A percentile compares a stretch with the other conserved stretches of the same genome.
Conservation (phyloP, 1,139 yeast genomes). For the Candida buenavistaensis region DNA sequence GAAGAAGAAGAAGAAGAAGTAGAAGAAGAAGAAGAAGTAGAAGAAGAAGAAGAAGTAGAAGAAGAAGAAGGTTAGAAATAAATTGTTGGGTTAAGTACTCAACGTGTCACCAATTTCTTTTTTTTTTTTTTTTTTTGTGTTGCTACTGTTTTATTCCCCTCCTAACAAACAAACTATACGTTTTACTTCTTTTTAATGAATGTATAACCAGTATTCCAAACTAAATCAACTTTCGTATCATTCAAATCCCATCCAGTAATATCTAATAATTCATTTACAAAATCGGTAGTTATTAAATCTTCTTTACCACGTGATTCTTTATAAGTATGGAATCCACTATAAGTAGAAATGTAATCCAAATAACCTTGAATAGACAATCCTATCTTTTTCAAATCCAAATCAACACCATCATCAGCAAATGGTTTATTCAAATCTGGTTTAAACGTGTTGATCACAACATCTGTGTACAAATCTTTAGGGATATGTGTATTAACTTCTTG, state of each 20-base stretch:
- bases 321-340: slow-evolving; percentile 39
- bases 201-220: slow-evolving; percentile 44
- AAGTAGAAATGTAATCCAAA: slow-evolving; percentile 35
- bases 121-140: background rate
- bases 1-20: too few relatives aligned
- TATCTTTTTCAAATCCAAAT: slow-evolving; percentile 26
- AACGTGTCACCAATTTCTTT: too few relatives aligned
- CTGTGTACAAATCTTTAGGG: slow-evolving; percentile 29
- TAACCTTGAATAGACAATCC: slow-evolving; percentile 25
- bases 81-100: too few relatives aligned
- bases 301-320: slow-evolving; percentile 28
- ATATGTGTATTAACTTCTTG: slow-evolving; percentile 31
- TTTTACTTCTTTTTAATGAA: slow-evolving; percentile 26
- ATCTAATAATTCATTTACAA: slow-evolving; percentile 24
- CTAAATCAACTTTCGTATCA: slow-evolving; percentile 31
- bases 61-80: too few relatives aligned
- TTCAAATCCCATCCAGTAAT: slow-evolving; percentile 33
- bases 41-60: too few relatives aligned
- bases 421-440: slow-evolving; percentile 20
- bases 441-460: slow-evolving; percentile 28
- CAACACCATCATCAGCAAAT: slow-evolving; percentile 18
- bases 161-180: background rate
- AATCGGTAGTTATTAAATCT: slow-evolving; percentile 21
- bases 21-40: slow-evolving; percentile 1
- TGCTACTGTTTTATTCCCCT: too few relatives aligned